Evolutionary conservation across 371 early-diverging fungal species (phyloP).

Genomic region (Mucor irregularis): DNA sequence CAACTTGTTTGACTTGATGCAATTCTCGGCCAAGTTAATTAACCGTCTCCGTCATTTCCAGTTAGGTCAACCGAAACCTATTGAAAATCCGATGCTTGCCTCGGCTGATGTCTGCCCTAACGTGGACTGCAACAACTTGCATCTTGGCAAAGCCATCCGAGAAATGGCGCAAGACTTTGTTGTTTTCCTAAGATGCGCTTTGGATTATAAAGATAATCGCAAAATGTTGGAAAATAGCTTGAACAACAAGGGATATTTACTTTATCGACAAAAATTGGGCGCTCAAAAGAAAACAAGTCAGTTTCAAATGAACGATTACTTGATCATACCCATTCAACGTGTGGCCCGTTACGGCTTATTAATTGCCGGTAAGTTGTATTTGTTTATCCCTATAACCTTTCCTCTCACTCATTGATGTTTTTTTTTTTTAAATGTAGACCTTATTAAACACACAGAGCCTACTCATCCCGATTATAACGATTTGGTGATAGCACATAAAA

Average conservation of each 20-base stretch:
- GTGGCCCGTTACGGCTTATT: conserved; percentile 41
- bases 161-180: conserved; percentile 31
- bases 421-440: conserved; percentile 16
- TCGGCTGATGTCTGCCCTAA: background rate
- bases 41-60: conserved; percentile 29
- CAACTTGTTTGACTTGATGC: conserved; percentile 36
- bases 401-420: background rate
- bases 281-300: conserved; percentile 36
- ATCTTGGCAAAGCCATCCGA: background rate
- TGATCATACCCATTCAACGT: conserved; percentile 49
- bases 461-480: conserved; percentile 37
- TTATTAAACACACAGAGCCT: conserved; percentile 42
- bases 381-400: background rate
- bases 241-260: conserved; percentile 22
- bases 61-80: background rate
- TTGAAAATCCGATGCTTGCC: background rate
- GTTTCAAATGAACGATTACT: conserved; percentile 34
- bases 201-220: conserved; percentile 38
- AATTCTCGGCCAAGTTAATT: conserved; percentile 36
- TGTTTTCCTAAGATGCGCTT: conserved; percentile 38
- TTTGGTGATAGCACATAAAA: conserved; percentile 32
- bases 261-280: conserved; percentile 28
- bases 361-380: conserved; percentile 31
- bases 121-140: background rate
- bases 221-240: conserved; percentile 16